Evolutionary conservation across 2,329 filamentous ascomycete genomes (phyloP).

Genomic region (Stenocarpella maydis): DNA sequence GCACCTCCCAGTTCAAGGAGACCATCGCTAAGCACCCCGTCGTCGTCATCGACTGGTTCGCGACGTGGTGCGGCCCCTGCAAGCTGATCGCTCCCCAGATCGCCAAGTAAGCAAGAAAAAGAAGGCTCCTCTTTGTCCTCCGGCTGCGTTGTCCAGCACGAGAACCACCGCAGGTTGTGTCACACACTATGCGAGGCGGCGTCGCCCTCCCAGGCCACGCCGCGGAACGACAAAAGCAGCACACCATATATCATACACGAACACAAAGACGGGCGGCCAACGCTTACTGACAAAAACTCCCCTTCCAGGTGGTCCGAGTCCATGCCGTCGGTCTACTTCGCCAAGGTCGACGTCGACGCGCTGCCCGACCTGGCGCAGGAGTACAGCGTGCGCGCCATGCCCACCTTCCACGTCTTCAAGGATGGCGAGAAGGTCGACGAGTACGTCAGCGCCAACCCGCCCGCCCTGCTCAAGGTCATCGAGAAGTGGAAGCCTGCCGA

Average conservation of each 20-base stretch:
- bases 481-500: conserved; percentile 38
- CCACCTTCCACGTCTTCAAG: conserved; percentile 89
- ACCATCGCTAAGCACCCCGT: conserved; percentile 51
- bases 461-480: conserved; percentile 63
- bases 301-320: conserved; percentile 63
- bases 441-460: conserved; percentile 83
- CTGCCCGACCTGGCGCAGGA: conserved; percentile 78
- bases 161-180: no score
- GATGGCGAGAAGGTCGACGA: conserved; percentile 75
- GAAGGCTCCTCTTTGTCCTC: conserved; percentile 28
- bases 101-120: conserved; percentile 59
- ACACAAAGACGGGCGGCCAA: no score
- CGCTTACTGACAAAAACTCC: background rate
- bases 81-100: conserved; percentile 85
- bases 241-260: no score
- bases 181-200: no score
- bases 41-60: conserved; percentile 86
- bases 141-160: conserved; percentile 6
- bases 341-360: conserved; percentile 91
- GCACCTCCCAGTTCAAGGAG: conserved; percentile 45
- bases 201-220: no score
- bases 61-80: conserved; percentile 94
- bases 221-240: no score
- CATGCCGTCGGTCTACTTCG: conserved; percentile 69
- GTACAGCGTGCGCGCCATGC: conserved; percentile 88